phyloP scores from a whole-genome alignment of 139 green algal species.

The Volvox africanus region DNA sequence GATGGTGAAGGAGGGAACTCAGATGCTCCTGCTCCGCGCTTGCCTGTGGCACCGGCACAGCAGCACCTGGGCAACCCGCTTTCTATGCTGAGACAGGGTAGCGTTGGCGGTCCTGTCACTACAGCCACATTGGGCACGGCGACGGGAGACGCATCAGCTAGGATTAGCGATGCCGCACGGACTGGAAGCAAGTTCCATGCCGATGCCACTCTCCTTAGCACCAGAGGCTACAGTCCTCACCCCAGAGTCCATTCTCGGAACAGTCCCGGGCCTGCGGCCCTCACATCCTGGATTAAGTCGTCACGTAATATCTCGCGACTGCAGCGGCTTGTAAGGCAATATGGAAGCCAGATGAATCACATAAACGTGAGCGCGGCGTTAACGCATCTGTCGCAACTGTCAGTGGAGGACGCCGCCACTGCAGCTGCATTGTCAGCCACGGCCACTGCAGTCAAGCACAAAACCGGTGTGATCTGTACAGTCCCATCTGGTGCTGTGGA shows the following conservation, averaged over 20 bases:
- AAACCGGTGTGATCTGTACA: too few species aligned
- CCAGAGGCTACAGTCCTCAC: not conserved
- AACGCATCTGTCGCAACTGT: slow-evolving; percentile 45
- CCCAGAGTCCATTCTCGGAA: not conserved
- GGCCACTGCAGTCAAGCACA: not conserved
- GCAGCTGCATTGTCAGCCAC: not conserved
- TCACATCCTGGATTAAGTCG: slow-evolving; percentile 40
- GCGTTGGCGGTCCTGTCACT: not conserved
- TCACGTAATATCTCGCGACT: not conserved
- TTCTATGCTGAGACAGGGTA: not conserved
- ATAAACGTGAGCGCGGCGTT: slow-evolving; percentile 49
- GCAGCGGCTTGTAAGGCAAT: slow-evolving; percentile 15
- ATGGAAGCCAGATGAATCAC: slow-evolving; percentile 45
- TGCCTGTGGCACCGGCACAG: not conserved
- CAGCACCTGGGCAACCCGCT: not conserved
- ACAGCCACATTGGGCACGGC: not conserved
- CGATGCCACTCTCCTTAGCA: not conserved
- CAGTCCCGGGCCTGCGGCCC: slow-evolving; percentile 9
- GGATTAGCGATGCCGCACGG: not conserved
- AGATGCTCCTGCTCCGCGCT: not conserved
- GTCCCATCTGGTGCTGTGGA: too few species aligned
- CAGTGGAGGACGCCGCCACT: not conserved
- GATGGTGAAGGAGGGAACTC: not conserved
- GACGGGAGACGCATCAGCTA: not conserved
- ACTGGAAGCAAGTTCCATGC: not conserved